A percentile compares a stretch with the other conserved stretches of the same genome.
These are phyloP conservation scores for Debaryomyces coudertii DNA, from an alignment of 1,139 yeast species.

Conservation along the genomic window DNA sequence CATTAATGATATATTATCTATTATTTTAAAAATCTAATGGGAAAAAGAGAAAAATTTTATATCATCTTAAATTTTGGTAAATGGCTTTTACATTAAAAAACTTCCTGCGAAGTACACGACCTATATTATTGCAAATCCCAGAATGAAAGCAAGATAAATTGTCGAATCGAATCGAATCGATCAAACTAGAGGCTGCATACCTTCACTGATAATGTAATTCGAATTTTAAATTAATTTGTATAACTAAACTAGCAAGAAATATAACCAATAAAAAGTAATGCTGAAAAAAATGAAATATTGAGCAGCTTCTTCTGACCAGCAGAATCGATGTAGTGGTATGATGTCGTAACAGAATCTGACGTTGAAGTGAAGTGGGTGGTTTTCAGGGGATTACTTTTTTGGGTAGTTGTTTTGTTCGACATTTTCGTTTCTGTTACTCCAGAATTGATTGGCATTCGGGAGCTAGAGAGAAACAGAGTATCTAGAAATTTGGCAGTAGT, in stretches of 20 bases:
- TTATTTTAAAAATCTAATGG: slow-evolving; percentile 1
- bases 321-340: slow-evolving; percentile 2
- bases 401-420: background rate
- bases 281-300: background rate
- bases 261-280: background rate
- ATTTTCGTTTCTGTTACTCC: background rate
- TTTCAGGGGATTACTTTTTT: background rate
- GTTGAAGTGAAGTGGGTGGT: background rate
- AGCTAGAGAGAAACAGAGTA: no score
- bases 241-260: background rate
- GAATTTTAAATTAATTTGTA: background rate
- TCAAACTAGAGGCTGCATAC: background rate
- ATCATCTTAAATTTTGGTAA: background rate
- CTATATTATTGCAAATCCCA: background rate
- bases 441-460: background rate
- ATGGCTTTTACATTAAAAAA: background rate
- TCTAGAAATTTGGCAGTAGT: no score
- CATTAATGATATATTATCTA: slow-evolving; percentile 17
- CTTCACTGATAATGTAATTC: background rate
- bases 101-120: slow-evolving; percentile 4
- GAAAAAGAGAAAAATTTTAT: slow-evolving; percentile 8
- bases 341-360: background rate
- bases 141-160: background rate
- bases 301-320: background rate
- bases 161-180: background rate